Evolutionary conservation across 768 basidiomycete genomes (phyloP), one percentile per base, ranked within the genome.

Genomic region (Gelatoporia subvermispora): DNA sequence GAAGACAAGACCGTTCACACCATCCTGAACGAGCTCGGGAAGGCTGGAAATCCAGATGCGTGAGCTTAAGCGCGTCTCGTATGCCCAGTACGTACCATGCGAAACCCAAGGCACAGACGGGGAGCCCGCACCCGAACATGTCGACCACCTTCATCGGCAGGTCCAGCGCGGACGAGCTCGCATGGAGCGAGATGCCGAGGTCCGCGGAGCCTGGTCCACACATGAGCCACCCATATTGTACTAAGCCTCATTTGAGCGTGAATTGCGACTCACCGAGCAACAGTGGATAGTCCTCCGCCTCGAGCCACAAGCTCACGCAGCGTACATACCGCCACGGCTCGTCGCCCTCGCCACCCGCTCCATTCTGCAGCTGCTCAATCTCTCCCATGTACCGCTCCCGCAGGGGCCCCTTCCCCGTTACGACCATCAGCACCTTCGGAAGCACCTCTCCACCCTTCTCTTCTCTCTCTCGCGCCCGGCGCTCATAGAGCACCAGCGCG

Each of bases 91-190:
- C 79, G n/a, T 52, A 94, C 93, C 91, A 95, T 36, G 74, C 69
- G 61, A 95, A 99, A 42, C 84, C 75, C 3, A 93, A 74, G 0
- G 96, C 94, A 52, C 94, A 88, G 8, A 97, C 96, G 0, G 95
- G 95, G 48, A 98, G 72, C 4, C 86, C 86, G 57, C 94, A 97
- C 3, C 96, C 96, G 69, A 98, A 97, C 95, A 98, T 97, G 65
- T 99, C 96, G 7, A 99, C 93, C 4, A 99, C 83, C 66, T 99
- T 99, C 96, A 99, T 99, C 2, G 96, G 96, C 47, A 99, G 71
- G 67, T 99, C 96, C 48, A 93, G 69, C 1, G 79, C 87, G 2
- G 91, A 94, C 0, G 91, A 92, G 64, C 91, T 94, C 4, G 82
- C 80, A 68, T 99, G 96, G 43, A 99, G 68, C 52, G 83, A 93